Conservation (phyloP, 2,329 filamentous ascomycete species). For the Paraphoma sp. region DNA sequence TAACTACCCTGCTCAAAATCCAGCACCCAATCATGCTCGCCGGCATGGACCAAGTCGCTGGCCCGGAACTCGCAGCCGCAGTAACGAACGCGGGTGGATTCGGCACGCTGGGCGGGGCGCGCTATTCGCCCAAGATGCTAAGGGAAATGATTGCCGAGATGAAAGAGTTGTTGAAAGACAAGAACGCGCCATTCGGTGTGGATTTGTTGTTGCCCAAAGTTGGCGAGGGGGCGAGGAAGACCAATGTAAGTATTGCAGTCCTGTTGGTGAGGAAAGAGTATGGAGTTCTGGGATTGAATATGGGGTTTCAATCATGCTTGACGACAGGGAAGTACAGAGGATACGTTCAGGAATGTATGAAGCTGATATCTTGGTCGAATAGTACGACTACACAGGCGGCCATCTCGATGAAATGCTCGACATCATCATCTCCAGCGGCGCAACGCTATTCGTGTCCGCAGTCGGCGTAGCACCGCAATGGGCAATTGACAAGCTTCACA, state of each 20-base stretch:
- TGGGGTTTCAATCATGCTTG: too few relatives aligned
- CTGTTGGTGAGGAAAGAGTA: too few relatives aligned
- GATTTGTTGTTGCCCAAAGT: slow-evolving; percentile 45
- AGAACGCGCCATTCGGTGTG: slow-evolving; percentile 42
- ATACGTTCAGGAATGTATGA: background rate
- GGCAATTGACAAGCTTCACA: slow-evolving; percentile 42
- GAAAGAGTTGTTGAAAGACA: slow-evolving; percentile 25
- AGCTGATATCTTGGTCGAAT: background rate
- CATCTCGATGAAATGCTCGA: slow-evolving; percentile 39
- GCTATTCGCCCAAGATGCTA: slow-evolving; percentile 33
- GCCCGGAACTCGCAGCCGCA: slow-evolving; percentile 30
- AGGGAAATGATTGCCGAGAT: slow-evolving; percentile 36
- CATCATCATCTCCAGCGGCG: slow-evolving; percentile 41
- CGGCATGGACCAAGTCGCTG: slow-evolving; percentile 33
- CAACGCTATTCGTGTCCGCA: slow-evolving; percentile 45
- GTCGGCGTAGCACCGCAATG: slow-evolving; percentile 41
- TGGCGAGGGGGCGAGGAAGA: slow-evolving; percentile 41
- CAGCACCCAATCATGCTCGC: slow-evolving; percentile 37
- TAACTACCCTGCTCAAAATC: slow-evolving; percentile 28
- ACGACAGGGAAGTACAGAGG: background rate
- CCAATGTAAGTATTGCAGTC: slow-evolving; percentile 28
- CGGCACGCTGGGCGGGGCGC: slow-evolving; percentile 30
- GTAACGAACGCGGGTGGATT: slow-evolving; percentile 36
- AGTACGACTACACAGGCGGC: slow-evolving; percentile 44
- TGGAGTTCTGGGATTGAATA: background rate